Base-by-base conservation (phyloP, 2,329 filamentous ascomycete species). In the Talaromyces funiculosus region DNA sequence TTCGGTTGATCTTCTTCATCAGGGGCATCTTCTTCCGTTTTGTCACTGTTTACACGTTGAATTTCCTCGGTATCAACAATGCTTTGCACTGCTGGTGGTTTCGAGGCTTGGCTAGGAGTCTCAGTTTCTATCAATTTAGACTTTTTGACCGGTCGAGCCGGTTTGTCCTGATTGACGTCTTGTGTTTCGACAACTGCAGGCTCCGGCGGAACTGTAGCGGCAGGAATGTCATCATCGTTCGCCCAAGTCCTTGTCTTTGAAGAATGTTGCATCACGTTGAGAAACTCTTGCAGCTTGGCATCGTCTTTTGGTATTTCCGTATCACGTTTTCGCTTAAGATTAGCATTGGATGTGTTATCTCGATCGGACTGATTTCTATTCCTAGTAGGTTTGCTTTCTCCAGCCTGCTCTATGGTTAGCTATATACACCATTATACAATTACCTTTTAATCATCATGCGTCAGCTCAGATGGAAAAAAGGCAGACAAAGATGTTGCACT, bases 241-340 rank as follows among this genome's bases (percentile, higher is more conserved):
- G 82, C 78, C 82, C 85, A 87, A 4, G 78, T 84, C 67, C 87
- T 88, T 18, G 80, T 79, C 65, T 89, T 86, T 33, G 85, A 86
- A 12, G 82, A 79, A 47, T 84, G 78, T 68, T 90, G 85, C 87
- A 96, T 95, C 54, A 92, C 85, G 63, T 89, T 85, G 56, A 97
- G 79, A 72, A 89, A 97, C 77, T 97, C 92, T 70, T 89, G 85
- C 63, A 97, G 79, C 76, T 94, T 95, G 4, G 89, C 85, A 68
- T 96, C 89, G 66, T 84, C 80, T 64, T 65, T 69, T 89, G 92
- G 68, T 86, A 85, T 81, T 26, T 66, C 68, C 40, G 70, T 70
- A 24, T 58, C 60, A 55, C 74, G 71, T 64, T 78, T 77, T 62
- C 75, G 74, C 65, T 78, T 77, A 53, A 77, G 70, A 43, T 67